Base-by-base conservation (phyloP, 257 asterid genomes). In the Gentiana straminea region DNA sequence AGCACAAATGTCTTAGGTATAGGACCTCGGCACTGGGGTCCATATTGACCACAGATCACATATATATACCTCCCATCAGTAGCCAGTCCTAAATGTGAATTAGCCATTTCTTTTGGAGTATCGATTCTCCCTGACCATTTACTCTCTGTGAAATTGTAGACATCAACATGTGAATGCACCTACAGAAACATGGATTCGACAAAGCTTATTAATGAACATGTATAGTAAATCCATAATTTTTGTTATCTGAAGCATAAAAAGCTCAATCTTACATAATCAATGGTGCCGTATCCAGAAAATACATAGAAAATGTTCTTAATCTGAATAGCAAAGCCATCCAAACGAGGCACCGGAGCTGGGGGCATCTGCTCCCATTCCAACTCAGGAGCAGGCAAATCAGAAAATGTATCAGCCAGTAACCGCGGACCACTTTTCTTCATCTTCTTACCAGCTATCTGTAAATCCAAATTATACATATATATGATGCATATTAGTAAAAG, bases 311-410 rank as follows among this genome's bases (percentile, higher is more conserved):
- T 78, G 71, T 86, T 70, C 34, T 75, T 62, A 9, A 83, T 83
- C 79, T 86, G 95, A 59, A 79, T 38, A 1, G 94, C 79, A 36
- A 56, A 73, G 5, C 94, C 95, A 73, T 86, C 95, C 75, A 86
- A 77, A 50, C 94, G 90, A 3, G 90, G 90, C 48, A 81, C 95
- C 15, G 94, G 95, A 1, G 94, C 86, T 33, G 87, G 60, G 43
- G 87, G 69, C 95, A 81, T 86, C 63, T 79, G 74, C 70, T 86
- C 95, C 95, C 95, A 86, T 70, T 81, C 66, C 47, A 81, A 68
- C 44, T 63, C 77, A 8, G 90, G 90, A 58, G 95, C 94, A 2
- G 94, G 81, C 65, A 86, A 54, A 83, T 86, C 94, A 54, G 89
- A 94, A 71, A 76, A 83, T 10, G 94, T 86, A 60, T 61, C 78